Percentiles rank a stretch among this genome's conserved stretches.
These are phyloP conservation scores for Geosmithia morbida DNA, from an alignment of 2,329 filamentous ascomycete genomes.

Conservation along the genomic window DNA sequence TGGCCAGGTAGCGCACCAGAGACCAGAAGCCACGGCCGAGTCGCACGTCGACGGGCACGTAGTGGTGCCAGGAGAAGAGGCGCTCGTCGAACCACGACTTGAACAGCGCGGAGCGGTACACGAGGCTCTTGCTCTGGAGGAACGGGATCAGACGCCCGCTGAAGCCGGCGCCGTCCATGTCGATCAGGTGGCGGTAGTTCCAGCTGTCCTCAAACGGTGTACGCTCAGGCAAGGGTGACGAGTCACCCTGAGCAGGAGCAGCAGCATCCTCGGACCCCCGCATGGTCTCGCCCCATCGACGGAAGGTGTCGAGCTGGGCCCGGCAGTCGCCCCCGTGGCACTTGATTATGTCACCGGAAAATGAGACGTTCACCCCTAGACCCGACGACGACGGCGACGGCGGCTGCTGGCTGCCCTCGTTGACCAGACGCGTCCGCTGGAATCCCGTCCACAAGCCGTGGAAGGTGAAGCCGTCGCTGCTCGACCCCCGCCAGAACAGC, in stretches of 20 bases:
- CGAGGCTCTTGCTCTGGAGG: slow-evolving; percentile 47
- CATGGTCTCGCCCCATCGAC: slow-evolving; percentile 21
- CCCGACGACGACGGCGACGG: slow-evolving; percentile 2
- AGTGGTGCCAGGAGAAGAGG: slow-evolving; percentile 47
- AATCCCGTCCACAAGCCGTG: slow-evolving; percentile 41
- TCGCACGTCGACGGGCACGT: slow-evolving; percentile 42
- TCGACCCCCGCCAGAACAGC: slow-evolving; percentile 43
- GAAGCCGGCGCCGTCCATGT: slow-evolving; percentile 57
- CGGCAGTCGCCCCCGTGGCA: slow-evolving; percentile 31
- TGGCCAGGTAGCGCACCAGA: slow-evolving; percentile 19
- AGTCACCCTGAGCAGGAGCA: background rate
- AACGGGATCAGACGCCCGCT: slow-evolving; percentile 54
- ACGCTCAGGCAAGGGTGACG: slow-evolving; percentile 1
- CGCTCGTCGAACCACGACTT: slow-evolving; percentile 51
- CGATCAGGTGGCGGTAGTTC: slow-evolving; percentile 48
- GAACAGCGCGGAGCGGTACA: slow-evolving; percentile 49
- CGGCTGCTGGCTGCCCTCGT: slow-evolving; percentile 27
- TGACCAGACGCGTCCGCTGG: slow-evolving; percentile 53
- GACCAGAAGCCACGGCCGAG: slow-evolving; percentile 44
- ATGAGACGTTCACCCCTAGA: slow-evolving; percentile 16
- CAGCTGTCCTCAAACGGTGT: slow-evolving; percentile 27
- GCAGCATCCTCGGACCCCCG: slow-evolving; percentile 1
- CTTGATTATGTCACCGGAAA: slow-evolving; percentile 24
- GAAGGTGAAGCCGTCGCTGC: slow-evolving; percentile 30
- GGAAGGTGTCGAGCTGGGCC: slow-evolving; percentile 16